These are phyloP conservation scores for Lactarius quietus DNA, from an alignment of 768 basidiomycete genomes.

Conservation along the genomic window DNA sequence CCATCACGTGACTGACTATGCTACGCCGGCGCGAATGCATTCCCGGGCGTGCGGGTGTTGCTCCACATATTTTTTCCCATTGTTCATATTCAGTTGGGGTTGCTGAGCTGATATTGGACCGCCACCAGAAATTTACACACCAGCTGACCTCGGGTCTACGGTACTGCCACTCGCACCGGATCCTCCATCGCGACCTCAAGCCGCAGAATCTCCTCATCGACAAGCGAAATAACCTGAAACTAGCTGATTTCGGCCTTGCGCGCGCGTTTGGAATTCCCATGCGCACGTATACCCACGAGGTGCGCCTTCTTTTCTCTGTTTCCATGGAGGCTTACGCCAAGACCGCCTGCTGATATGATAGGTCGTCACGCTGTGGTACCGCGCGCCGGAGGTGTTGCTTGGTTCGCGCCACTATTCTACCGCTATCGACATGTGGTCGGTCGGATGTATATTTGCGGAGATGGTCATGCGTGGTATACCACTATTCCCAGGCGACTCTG, in stretches of 20 bases:
- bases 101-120: constrained; percentile 8
- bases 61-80: neutral
- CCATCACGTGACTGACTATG: too few species aligned
- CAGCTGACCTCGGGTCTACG: constrained; percentile 89
- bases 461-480: constrained; percentile 92
- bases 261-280: constrained; percentile 92
- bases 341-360: constrained; percentile 33
- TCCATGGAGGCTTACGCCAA: too few species aligned
- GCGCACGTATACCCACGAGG: constrained; percentile 99
- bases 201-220: constrained; percentile 55
- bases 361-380: constrained; percentile 99
- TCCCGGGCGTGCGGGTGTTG: too few species aligned
- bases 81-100: too few species aligned
- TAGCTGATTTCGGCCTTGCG: constrained; percentile 56
- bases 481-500: constrained; percentile 97
- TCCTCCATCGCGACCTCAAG: constrained; percentile 56
- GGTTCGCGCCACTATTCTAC: constrained; percentile 96
- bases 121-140: constrained; percentile 85
- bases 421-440: constrained; percentile 99
- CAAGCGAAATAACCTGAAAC: constrained; percentile 48
- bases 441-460: constrained; percentile 97
- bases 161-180: constrained; percentile 53
- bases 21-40: neutral
- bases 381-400: constrained; percentile 94
- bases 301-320: constrained; percentile 31